phyloP scores from a whole-genome alignment of 2,329 filamentous ascomycete species.

The Albophoma yamanashiensis region DNA sequence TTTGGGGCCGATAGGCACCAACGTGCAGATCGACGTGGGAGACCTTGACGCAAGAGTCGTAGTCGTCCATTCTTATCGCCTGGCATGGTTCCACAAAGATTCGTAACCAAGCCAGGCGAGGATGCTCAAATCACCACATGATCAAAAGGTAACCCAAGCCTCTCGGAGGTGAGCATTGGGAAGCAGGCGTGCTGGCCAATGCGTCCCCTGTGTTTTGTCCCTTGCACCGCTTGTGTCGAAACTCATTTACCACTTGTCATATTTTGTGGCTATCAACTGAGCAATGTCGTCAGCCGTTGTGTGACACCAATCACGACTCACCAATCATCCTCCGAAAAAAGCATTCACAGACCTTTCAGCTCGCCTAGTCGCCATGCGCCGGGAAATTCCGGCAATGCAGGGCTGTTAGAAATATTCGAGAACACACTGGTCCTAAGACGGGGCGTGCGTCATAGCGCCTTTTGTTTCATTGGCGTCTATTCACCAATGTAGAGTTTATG shows the following conservation, averaged over 20 bases:
- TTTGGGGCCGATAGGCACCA: not conserved
- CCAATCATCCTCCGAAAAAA: not conserved
- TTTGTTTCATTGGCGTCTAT: not conserved
- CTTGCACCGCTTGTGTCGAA: not conserved
- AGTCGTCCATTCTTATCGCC: not conserved
- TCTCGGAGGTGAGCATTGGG: not conserved
- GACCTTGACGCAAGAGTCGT: not conserved
- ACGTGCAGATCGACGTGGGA: not conserved
- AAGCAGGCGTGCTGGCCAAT: not conserved
- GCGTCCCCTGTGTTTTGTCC: not conserved
- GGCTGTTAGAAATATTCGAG: not conserved
- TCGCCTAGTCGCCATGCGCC: not conserved
- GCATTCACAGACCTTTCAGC: not conserved
- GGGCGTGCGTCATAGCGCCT: not conserved
- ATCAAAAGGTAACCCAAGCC: not conserved
- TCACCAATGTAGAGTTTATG: not conserved
- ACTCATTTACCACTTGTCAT: not conserved
- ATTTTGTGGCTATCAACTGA: not conserved
- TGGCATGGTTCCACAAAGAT: not conserved
- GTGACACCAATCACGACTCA: not conserved
- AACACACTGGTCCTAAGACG: not conserved
- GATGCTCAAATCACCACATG: not conserved
- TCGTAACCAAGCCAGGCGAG: not conserved
- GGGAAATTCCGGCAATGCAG: not conserved
- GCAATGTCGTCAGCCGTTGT: not conserved